Base-by-base conservation (phyloP, 257 asterid species). In the Salvia splendens region DNA sequence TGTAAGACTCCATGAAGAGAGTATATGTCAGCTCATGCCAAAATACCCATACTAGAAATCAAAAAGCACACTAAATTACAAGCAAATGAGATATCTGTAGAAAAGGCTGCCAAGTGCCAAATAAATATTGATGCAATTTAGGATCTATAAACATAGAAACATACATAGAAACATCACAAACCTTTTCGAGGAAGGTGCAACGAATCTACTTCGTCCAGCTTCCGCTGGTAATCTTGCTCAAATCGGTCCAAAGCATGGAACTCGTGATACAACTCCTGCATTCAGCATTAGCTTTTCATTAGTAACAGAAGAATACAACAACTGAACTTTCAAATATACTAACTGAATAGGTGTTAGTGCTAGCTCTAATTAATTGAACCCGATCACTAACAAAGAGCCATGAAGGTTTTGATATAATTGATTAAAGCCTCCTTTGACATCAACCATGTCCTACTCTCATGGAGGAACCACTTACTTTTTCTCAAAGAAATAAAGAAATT, bases 211-310 rank as follows among this genome's bases (percentile, higher is more conserved):
- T 95, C 99, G 73, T 91, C 98, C 68, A 89, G 77, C 80, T 95
- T 89, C 58, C 88, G 85, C 52, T 82, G 86, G 81, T 95, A 91
- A 83, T 95, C 99, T 80, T 84, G 96, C 38, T 89, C 88, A 65
- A 95, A 95, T 77, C 98, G 86, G 72, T 87, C 98, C 84, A 95
- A 79, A 61, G 97, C 87, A 66, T 91, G 99, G 67, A 84, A 68
- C 79, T 95, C 99, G 24, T 95, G 99, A 80, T 95, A 95, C 75
- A 95, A 70, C 78, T 95, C 99, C 99, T 95, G 90, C 81, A 86
- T 36, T 65, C 54, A 74, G 20, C 65, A 71, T 50, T 68, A 67
- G 66, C 17, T 72, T 58, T 73, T 56, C 75, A 61, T 64, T 56
- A 55, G 5, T 17, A 36, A 48, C 47, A 59, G 41, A 63, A 17